Percentiles rank a stretch among this genome's conserved stretches.
These are phyloP conservation scores for Glycine tomentella DNA, from an alignment of 306 rosid species.

Conservation along the genomic window DNA sequence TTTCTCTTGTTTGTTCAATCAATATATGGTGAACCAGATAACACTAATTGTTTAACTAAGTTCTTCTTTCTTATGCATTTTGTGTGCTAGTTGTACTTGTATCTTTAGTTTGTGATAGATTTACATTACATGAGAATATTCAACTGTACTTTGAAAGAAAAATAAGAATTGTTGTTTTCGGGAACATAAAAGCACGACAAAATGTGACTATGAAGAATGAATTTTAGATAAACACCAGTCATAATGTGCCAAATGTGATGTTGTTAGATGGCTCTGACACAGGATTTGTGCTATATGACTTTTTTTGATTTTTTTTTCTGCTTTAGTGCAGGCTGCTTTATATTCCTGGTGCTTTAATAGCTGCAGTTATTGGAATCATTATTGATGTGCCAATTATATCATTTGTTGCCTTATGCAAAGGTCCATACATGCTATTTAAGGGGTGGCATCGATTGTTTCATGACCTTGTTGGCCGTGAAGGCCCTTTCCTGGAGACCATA, in stretches of 20 bases:
- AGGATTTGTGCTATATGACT: slow-evolving; percentile 14
- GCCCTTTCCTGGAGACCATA: slow-evolving; percentile 98
- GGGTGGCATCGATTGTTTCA: slow-evolving; percentile 97
- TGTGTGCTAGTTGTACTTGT: neutral
- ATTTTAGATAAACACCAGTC: neutral
- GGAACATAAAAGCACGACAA: too few species aligned
- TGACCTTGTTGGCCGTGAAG: slow-evolving; percentile 98
- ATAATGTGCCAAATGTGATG: neutral
- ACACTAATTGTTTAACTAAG: too few species aligned
- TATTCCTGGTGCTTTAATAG: slow-evolving; percentile 82
- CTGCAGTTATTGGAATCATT: slow-evolving; percentile 67
- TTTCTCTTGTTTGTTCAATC: neutral
- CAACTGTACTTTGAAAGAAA: slow-evolving; percentile 8
- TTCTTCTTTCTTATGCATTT: slow-evolving; percentile 22
- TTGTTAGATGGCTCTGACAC: neutral
- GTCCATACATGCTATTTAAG: slow-evolving; percentile 87
- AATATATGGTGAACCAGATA: slow-evolving; percentile 5
- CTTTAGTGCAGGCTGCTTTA: slow-evolving; percentile 67
- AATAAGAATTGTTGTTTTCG: neutral
- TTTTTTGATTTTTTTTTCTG: slow-evolving; percentile 20
- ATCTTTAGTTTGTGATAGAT: neutral
- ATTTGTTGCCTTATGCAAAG: slow-evolving; percentile 72
- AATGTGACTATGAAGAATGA: too few species aligned
- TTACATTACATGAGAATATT: slow-evolving; percentile 15
- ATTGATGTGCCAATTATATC: slow-evolving; percentile 82